Percentiles rank a stretch among this genome's conserved stretches.
Evolutionary conservation across 2,329 filamentous ascomycete species (phyloP).

Genomic region (Microthyrium microscopicum): DNA sequence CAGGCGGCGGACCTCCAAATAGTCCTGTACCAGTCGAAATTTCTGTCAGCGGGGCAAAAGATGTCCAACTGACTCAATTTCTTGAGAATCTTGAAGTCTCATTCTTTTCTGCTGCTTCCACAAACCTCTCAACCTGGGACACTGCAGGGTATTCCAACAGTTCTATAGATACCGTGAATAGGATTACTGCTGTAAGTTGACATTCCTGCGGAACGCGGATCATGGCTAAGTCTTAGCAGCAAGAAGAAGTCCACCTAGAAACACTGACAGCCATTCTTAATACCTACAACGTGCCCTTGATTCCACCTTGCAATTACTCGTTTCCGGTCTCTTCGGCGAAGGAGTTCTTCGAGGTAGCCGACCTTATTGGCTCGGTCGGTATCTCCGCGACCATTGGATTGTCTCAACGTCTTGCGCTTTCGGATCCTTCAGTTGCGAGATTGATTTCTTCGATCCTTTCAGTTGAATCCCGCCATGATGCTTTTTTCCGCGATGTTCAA

Average conservation of each 20-base stretch:
- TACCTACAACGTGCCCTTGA: constrained; percentile 9
- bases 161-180: constrained; percentile 9
- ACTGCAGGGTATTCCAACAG: constrained; percentile 7
- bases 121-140: constrained; percentile 9
- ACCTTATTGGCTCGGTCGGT: constrained; percentile 10
- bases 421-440: constrained; percentile 9
- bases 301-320: constrained; percentile 11
- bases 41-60: constrained; percentile 8
- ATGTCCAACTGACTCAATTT: constrained; percentile 10
- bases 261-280: constrained; percentile 9
- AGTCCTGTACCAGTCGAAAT: constrained; percentile 8
- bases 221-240: constrained; percentile 8
- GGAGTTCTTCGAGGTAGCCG: constrained; percentile 9
- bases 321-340: constrained; percentile 8
- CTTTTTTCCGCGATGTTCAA: constrained; percentile 8
- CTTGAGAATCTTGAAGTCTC: constrained; percentile 10
- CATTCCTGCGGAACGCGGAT: constrained; percentile 9
- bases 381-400: constrained; percentile 10
- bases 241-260: constrained; percentile 10
- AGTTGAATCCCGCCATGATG: constrained; percentile 10
- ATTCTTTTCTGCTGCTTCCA: constrained; percentile 10
- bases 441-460: constrained; percentile 10
- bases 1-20: constrained; percentile 9
- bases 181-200: too few species aligned
- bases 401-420: constrained; percentile 9